phyloP scores from a whole-genome alignment of 306 rosid genomes.

The Quercus ilex region DNA sequence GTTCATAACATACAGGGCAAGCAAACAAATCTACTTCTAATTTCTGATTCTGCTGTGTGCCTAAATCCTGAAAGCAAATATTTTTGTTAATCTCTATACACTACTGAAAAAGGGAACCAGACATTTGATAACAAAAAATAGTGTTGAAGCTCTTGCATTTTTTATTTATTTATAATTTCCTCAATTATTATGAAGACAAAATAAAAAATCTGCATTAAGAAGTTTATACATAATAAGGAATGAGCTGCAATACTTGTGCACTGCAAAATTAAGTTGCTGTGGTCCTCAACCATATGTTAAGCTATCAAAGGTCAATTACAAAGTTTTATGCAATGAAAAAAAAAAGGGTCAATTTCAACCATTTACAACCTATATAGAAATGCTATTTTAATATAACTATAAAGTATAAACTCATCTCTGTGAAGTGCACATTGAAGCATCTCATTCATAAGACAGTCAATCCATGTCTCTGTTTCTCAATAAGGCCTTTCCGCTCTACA shows the following conservation, averaged over 20 bases:
- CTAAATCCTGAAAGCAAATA: slow-evolving; percentile 38
- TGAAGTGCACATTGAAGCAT: neutral
- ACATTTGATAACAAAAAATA: neutral
- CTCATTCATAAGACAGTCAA: neutral
- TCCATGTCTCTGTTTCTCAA: neutral
- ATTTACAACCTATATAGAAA: neutral
- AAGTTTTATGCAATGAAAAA: neutral
- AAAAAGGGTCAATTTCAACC: neutral
- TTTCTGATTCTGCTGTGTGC: slow-evolving; percentile 35
- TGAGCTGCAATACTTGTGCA: neutral
- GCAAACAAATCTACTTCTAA: slow-evolving; percentile 52
- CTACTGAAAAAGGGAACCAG: neutral
- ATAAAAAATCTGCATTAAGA: neutral
- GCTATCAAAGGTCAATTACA: neutral
- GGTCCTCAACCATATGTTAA: neutral
- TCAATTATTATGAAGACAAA: neutral
- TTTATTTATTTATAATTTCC: neutral
- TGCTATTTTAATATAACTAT: too few species aligned
- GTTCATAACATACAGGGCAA: slow-evolving; percentile 87
- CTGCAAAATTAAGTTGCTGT: neutral
- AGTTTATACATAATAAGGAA: neutral
- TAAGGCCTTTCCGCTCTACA: neutral
- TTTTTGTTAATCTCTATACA: slow-evolving; percentile 1
- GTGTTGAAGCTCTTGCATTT: neutral
- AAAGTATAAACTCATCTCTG: neutral